Conservation (phyloP, 148 eudicot genomes). For the Camellia japonica region DNA sequence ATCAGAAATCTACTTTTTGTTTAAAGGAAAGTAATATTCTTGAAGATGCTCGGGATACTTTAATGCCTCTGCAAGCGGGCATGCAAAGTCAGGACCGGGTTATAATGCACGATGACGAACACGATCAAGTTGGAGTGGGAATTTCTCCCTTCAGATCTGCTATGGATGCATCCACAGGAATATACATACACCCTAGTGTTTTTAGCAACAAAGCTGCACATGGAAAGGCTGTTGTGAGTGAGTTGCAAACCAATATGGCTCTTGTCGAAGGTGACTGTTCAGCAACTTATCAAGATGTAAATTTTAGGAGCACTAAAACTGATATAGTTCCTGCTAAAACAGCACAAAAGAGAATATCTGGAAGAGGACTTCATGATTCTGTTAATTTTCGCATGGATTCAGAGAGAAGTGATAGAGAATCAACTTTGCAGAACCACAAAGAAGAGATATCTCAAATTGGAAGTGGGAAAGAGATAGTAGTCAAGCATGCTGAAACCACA, state of each 20-base stretch:
- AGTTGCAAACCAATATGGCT: too few relatives aligned
- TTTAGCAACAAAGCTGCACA: neutral
- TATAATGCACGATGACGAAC: neutral
- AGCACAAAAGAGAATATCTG: neutral
- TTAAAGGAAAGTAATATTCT: neutral
- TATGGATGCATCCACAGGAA: neutral
- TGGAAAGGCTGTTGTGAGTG: neutral
- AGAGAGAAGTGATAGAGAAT: neutral
- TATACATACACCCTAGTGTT: neutral
- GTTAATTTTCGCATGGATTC: neutral
- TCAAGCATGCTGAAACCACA: conserved; percentile 3
- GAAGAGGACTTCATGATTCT: conserved; percentile 4
- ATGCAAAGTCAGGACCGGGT: neutral
- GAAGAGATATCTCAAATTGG: too few relatives aligned
- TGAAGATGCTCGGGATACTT: neutral
- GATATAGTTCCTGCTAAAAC: neutral
- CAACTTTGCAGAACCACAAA: too few relatives aligned
- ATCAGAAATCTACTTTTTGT: neutral
- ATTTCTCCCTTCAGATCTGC: neutral
- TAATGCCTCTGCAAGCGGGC: neutral
- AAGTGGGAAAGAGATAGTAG: neutral
- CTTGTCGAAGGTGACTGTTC: conserved; percentile 7
- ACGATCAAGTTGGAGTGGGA: neutral
- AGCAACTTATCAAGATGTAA: neutral
- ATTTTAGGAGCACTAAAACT: neutral